These are phyloP conservation scores for Castanea crenata DNA, from an alignment of 306 rosid species.

Conservation along the genomic window DNA sequence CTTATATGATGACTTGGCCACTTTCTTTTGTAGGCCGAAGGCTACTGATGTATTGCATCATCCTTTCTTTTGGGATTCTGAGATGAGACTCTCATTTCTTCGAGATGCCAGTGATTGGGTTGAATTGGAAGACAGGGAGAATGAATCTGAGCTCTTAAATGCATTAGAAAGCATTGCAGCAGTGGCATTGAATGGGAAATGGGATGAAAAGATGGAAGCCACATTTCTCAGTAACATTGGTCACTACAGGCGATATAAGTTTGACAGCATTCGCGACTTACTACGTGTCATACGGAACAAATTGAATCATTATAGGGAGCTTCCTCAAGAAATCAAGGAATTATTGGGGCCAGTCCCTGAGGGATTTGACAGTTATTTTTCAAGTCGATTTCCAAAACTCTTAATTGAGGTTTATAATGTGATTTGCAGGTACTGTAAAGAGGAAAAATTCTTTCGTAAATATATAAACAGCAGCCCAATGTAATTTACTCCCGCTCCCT, in stretches of 20 bases:
- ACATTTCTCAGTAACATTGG: slow-evolving; percentile 38
- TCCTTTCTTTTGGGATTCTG: slow-evolving; percentile 42
- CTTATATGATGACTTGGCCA: background rate
- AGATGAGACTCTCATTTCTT: slow-evolving; percentile 35
- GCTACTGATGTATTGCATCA: slow-evolving; percentile 34
- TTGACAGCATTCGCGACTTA: slow-evolving; percentile 34
- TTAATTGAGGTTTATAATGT: slow-evolving; percentile 64
- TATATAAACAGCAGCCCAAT: slow-evolving; percentile 33
- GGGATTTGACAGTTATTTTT: slow-evolving; percentile 61
- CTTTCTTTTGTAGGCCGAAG: slow-evolving; percentile 29
- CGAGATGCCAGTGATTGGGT: slow-evolving; percentile 45
- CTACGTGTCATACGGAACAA: slow-evolving; percentile 43
- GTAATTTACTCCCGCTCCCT: background rate
- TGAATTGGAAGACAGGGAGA: slow-evolving; percentile 44
- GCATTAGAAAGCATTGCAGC: slow-evolving; percentile 30
- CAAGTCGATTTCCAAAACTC: slow-evolving; percentile 63
- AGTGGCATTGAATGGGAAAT: slow-evolving; percentile 36
- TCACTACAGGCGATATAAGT: slow-evolving; percentile 42
- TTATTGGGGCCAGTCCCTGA: slow-evolving; percentile 60
- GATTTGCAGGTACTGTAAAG: slow-evolving; percentile 40
- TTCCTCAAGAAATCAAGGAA: slow-evolving; percentile 34
- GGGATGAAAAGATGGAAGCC: slow-evolving; percentile 41
- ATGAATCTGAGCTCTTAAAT: slow-evolving; percentile 25
- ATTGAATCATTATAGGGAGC: slow-evolving; percentile 42
- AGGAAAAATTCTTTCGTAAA: slow-evolving; percentile 51